Evolutionary conservation across 305 asterid genomes (phyloP), one percentile per base, ranked within the genome.

Genomic region (Rubia tinctorum): DNA sequence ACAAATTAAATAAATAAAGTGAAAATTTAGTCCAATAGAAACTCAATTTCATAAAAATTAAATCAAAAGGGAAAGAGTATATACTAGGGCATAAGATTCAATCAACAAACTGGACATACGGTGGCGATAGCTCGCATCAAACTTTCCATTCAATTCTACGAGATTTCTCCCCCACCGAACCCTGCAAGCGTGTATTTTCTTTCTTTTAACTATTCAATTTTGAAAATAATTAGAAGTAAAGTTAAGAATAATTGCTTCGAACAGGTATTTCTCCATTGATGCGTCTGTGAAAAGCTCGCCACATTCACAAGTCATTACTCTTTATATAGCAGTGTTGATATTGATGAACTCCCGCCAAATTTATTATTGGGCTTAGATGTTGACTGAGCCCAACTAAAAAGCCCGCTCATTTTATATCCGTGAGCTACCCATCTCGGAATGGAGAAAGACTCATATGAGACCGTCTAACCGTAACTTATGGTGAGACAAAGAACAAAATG

Each of bases 41-140:
- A 27, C n/a, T 27, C 2, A 27, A 1, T 27, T 27, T 27, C 1
- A 1, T 27, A 27, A 27, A 39, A 55, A 47, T 45, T 6, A 22
- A 70, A 47, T 49, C 55, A 27, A 3, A 11, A 12, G 10, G 34
- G 5, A 56, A 34, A 2, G 47, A 75, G 34, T 10, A 18, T 1
- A 47, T 40, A 90, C 99, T 90, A 84, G 87, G 30, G 88, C 87
- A 79, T 90, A 94, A 9, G 99, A 94, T 39, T 85, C 85, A 81
- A 88, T 79, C 12, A 86, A 75, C 66, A 91, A 92, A 40, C 66
- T 74, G 66, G 84, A 85, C n/a, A 82, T 78, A 64, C 80, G 67
- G 65, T 88, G 99, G 68, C 91, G 90, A 70, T 84, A 89, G 56
- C 71, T 82, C 1, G 88, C 85, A 39, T 84, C 89, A 23, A 86